These are phyloP conservation scores for Knoxdaviesia capensis DNA, from an alignment of 2,329 filamentous ascomycete genomes.

Conservation along the genomic window DNA sequence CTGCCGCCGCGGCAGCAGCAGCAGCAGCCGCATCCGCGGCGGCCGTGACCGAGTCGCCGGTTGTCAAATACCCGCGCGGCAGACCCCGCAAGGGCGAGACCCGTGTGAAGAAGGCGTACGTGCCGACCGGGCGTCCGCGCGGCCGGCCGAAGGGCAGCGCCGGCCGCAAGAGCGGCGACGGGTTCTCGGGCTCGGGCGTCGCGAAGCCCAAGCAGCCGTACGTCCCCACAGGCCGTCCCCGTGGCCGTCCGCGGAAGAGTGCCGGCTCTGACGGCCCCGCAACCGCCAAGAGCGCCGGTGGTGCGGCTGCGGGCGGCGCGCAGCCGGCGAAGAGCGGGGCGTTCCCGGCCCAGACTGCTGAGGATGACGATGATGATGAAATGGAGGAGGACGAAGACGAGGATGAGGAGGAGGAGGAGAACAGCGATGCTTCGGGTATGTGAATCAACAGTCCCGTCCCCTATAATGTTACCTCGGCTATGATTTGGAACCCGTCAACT, in stretches of 20 bases:
- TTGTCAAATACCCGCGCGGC: conserved; percentile 12
- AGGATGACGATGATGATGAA: conserved; percentile 4
- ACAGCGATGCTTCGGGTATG: background rate
- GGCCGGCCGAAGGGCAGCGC: conserved; percentile 20
- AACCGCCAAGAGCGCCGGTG: background rate
- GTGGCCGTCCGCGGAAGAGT: conserved; percentile 25
- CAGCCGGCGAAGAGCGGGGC: conserved; percentile 2
- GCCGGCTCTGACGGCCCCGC: conserved; percentile 3
- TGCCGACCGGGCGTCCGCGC: conserved; percentile 18
- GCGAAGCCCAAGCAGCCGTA: conserved; percentile 12
- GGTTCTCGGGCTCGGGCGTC: conserved; percentile 10
- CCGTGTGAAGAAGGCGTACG: conserved; percentile 17
- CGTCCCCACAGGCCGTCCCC: conserved; percentile 21
- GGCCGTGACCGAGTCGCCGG: too few relatives aligned
- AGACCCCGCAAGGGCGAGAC: conserved; percentile 19
- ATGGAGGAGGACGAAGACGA: background rate
- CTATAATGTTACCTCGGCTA: background rate
- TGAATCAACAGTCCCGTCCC: background rate
- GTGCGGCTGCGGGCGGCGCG: background rate
- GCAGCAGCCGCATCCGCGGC: too few relatives aligned
- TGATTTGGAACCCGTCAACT: too few relatives aligned
- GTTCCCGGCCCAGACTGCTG: conserved; percentile 8
- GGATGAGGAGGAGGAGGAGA: background rate
- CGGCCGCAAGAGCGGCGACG: conserved; percentile 7
- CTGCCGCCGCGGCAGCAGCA: too few relatives aligned